Percentiles rank a stretch among this genome's conserved stretches.
phyloP scores from a whole-genome alignment of 768 basidiomycete genomes.

The Boletellus emodensis region DNA sequence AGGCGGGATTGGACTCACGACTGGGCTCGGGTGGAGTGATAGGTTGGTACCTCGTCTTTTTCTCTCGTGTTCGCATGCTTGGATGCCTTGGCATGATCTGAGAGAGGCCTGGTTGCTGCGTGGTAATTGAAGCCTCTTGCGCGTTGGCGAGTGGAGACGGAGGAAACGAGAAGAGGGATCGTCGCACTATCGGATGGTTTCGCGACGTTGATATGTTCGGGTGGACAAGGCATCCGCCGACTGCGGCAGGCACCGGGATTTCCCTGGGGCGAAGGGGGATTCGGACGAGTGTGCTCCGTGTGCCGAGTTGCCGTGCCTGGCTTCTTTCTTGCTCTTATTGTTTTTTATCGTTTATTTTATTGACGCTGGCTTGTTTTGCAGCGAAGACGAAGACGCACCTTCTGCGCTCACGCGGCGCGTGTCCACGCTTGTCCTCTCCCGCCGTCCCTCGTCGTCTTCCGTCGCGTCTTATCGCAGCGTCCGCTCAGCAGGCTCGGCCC shows the following conservation, averaged over 20 bases:
- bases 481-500: constrained; percentile 12
- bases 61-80: not conserved
- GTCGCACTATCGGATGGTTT: not conserved
- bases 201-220: constrained; percentile 10
- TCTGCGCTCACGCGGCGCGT: constrained; percentile 61
- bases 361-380: constrained; percentile 21
- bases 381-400: constrained; percentile 72
- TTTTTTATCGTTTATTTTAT: not conserved
- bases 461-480: constrained; percentile 24
- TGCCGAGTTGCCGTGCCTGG: constrained; percentile 4
- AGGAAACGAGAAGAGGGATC: not conserved
- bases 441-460: constrained; percentile 44
- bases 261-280: not conserved
- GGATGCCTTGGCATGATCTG: not conserved
- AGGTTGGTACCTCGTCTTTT: constrained; percentile 39
- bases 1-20: constrained; percentile 67
- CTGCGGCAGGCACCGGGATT: not conserved
- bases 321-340: constrained; percentile 6
- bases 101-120: not conserved
- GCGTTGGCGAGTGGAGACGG: not conserved
- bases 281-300: not conserved
- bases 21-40: constrained; percentile 73
- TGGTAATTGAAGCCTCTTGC: not conserved
- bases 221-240: constrained; percentile 8
- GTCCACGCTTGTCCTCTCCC: constrained; percentile 51